Evolutionary conservation across 75 land plant species (phyloP), one percentile per base, ranked within the genome.

Genomic region (Gnetum montanum): DNA sequence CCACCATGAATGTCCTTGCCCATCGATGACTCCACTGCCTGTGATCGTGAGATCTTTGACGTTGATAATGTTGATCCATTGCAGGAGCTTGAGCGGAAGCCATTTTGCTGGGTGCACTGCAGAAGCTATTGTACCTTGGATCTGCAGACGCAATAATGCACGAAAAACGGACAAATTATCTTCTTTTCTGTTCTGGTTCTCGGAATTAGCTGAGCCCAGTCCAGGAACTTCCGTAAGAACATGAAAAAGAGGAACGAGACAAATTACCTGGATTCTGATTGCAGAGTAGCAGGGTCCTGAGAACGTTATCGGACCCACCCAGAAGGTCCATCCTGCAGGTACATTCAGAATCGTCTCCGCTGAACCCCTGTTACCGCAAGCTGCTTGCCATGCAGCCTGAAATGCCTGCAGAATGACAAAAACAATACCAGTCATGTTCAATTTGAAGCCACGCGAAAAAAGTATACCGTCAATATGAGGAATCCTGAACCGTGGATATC

Each of bases 21-120:
- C 83, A 47, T 83, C 75, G 30, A 83, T 54, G 11, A 49, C 45
- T 8, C 88, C 88, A n/a, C 45, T 36, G 23, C 91, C 91, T 63
- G 47, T 64, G 38, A 86, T 65, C 28, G 78, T 70, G 67, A 86
- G 70, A 28, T 62, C 59, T 11, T 69, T 64, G 6, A 79, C 47
- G 65, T 82, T 79, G 34, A 71, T 74, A 44, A 86, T 73, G 40
- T 71, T 75, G 8, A 86, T 55, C 91, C 91, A 86, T 43, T 86
- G 76, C 34, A 67, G 64, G 11, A 65, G 28, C 18, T 58, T 70
- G n/a, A 66, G 57, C 49, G 64, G 47, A 6, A 44, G 43, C 70
- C 79, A 71, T 18, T 58, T 5, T n/a, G n/a, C n/a, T n/a, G n/a
- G n/a, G n/a, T n/a, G n/a, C n/a, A n/a, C n/a, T n/a, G n/a, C n/a